Evolutionary conservation across 805 yeast species (phyloP).

Genomic region (Wickerhamiella alocasiicola): DNA sequence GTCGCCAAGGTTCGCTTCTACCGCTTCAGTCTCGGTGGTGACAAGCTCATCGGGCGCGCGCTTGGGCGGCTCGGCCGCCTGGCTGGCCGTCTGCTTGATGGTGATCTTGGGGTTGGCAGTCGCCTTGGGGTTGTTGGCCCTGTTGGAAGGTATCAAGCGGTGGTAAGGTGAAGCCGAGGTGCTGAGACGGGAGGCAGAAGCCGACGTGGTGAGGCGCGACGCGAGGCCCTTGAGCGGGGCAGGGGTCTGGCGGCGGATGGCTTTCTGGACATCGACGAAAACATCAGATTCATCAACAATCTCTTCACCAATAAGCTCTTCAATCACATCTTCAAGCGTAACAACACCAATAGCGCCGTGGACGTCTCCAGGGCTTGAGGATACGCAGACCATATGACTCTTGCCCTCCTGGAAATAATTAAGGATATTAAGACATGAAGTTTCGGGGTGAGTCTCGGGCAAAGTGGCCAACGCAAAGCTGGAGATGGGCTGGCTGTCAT

Average conservation of each 20-base stretch:
- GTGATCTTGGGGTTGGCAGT: slow-evolving; percentile 53
- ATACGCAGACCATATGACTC: slow-evolving; percentile 91
- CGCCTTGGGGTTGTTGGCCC: slow-evolving; percentile 54
- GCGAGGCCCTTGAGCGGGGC: slow-evolving; percentile 26
- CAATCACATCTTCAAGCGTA: slow-evolving; percentile 95
- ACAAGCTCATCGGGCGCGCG: slow-evolving; percentile 8
- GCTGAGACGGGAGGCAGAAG: slow-evolving; percentile 4
- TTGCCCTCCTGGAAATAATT: slow-evolving; percentile 97
- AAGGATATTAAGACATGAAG: slow-evolving; percentile 85
- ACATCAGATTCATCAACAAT: slow-evolving; percentile 95
- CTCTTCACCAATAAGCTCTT: slow-evolving; percentile 94
- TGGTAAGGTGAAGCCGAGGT: slow-evolving; percentile 9
- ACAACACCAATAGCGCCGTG: slow-evolving; percentile 83
- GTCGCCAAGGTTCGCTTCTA: slow-evolving; percentile 13
- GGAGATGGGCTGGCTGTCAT: slow-evolving; percentile 84
- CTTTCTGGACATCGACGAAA: slow-evolving; percentile 77
- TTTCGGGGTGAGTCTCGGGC: slow-evolving; percentile 85
- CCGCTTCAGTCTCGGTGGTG: slow-evolving; percentile 17
- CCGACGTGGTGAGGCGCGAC: slow-evolving; percentile 8
- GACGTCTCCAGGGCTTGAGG: slow-evolving; percentile 68
- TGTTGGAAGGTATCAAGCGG: slow-evolving; percentile 31
- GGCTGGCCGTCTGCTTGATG: slow-evolving; percentile 33
- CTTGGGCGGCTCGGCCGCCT: slow-evolving; percentile 2
- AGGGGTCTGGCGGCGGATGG: slow-evolving; percentile 45
- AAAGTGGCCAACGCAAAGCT: slow-evolving; percentile 90